These are phyloP conservation scores for Myrmaecium sp. DNA, from an alignment of 2,329 filamentous ascomycete genomes.

Conservation along the genomic window DNA sequence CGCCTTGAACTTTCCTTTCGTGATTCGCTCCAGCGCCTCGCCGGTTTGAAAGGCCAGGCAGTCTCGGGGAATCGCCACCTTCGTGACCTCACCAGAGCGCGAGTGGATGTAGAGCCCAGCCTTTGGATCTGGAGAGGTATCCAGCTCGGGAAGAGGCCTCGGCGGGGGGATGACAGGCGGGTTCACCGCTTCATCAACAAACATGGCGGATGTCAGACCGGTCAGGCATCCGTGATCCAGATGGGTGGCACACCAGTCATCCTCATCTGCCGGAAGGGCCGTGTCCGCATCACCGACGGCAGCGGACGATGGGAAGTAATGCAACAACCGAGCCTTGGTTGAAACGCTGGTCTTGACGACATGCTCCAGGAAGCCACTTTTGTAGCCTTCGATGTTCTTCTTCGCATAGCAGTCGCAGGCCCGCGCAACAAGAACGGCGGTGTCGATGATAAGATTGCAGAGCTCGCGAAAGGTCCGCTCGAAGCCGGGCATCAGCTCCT, in stretches of 20 bases:
- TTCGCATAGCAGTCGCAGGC: conserved; percentile 78
- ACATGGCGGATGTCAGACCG: conserved; percentile 89
- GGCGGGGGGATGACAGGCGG: conserved; percentile 19
- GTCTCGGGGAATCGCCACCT: conserved; percentile 79
- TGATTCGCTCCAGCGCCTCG: conserved; percentile 81
- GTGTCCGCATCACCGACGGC: conserved; percentile 7
- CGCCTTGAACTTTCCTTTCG: conserved; percentile 75
- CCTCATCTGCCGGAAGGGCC: conserved; percentile 37
- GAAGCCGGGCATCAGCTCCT: conserved; percentile 57
- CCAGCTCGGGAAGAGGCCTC: conserved; percentile 49
- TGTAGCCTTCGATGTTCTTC: conserved; percentile 62
- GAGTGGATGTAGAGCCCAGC: conserved; percentile 92
- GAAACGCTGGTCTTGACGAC: conserved; percentile 74
- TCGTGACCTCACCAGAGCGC: conserved; percentile 63
- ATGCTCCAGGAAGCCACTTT: conserved; percentile 61
- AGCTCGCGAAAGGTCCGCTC: conserved; percentile 53
- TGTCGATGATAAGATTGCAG: conserved; percentile 75
- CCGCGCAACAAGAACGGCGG: conserved; percentile 72
- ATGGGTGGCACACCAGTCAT: conserved; percentile 90
- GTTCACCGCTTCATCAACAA: conserved; percentile 56
- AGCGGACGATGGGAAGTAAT: conserved; percentile 59
- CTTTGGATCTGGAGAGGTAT: conserved; percentile 59
- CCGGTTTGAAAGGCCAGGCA: conserved; percentile 95
- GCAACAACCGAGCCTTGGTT: conserved; percentile 78
- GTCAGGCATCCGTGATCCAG: conserved; percentile 89